phyloP scores from a whole-genome alignment of 2,329 filamentous ascomycete species.

The Epichloe festucae region DNA sequence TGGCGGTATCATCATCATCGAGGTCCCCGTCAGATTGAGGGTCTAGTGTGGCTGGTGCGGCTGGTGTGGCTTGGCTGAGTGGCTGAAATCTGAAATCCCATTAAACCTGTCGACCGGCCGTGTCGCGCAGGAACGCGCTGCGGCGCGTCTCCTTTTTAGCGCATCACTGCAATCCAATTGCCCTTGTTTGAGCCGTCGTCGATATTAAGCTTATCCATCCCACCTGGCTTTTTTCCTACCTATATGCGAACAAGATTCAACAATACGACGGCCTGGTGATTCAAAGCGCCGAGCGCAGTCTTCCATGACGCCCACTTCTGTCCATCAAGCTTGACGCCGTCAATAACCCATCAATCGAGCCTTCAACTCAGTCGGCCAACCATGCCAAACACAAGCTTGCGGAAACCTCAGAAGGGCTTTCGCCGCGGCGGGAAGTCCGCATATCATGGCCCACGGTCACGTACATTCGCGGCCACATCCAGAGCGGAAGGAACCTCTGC shows the following conservation, averaged over 20 bases:
- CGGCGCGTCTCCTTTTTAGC: slow-evolving; percentile 19
- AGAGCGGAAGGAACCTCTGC: slow-evolving; percentile 76
- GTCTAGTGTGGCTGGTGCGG: background rate
- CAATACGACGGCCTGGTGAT: background rate
- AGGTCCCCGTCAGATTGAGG: background rate
- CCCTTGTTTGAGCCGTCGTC: background rate
- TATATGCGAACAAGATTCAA: background rate
- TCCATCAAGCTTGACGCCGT: slow-evolving; percentile 8
- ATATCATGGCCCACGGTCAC: slow-evolving; percentile 56
- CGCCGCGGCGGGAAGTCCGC: slow-evolving; percentile 55
- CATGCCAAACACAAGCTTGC: slow-evolving; percentile 48
- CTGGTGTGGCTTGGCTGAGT: slow-evolving; percentile 2
- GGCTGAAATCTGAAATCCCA: slow-evolving; percentile 13
- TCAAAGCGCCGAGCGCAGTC: background rate
- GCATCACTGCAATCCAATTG: background rate
- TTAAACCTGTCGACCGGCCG: slow-evolving; percentile 17
- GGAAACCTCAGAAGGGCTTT: slow-evolving; percentile 51
- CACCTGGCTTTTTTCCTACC: background rate
- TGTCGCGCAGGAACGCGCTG: slow-evolving; percentile 19
- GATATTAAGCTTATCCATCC: background rate
- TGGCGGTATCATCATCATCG: background rate
- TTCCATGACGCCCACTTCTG: slow-evolving; percentile 10
- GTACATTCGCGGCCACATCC: slow-evolving; percentile 69
- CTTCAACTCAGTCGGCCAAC: background rate
- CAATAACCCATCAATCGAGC: slow-evolving; percentile 9